phyloP scores from a whole-genome alignment of 2,329 filamentous ascomycete genomes.

The Phyllosticta ampelicida region DNA sequence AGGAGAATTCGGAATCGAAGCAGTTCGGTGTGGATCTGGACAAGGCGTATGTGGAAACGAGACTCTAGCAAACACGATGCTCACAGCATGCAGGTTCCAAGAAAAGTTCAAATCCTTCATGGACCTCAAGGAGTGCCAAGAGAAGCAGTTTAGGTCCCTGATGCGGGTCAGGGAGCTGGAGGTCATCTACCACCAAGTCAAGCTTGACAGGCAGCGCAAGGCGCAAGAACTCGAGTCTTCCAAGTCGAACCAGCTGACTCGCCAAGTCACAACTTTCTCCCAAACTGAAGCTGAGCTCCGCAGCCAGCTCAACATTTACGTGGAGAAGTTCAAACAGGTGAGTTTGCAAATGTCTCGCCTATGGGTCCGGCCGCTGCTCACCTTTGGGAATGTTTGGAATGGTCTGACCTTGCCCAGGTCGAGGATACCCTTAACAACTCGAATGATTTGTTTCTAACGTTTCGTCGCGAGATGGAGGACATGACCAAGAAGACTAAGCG shows the following conservation, averaged over 20 bases:
- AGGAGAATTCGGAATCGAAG: conserved; percentile 58
- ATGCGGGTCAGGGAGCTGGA: conserved; percentile 93
- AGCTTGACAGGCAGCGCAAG: conserved; percentile 83
- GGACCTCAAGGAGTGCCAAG: conserved; percentile 92
- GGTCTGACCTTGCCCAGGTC: conserved; percentile 52
- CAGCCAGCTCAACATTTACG: conserved; percentile 94
- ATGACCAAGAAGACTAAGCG: conserved; percentile 99
- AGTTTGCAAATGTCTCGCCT: conserved; percentile 13
- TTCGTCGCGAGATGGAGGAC: conserved; percentile 98
- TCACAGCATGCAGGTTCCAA: conserved; percentile 32
- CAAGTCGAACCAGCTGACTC: conserved; percentile 74
- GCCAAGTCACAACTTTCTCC: conserved; percentile 88
- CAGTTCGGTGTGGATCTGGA: conserved; percentile 81
- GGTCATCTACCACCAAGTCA: conserved; percentile 81
- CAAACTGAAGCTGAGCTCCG: conserved; percentile 91
- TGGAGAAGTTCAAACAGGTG: conserved; percentile 99
- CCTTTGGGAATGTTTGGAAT: conserved; percentile 15
- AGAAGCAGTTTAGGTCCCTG: conserved; percentile 84
- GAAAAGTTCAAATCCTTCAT: conserved; percentile 92
- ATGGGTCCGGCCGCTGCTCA: conserved; percentile 8
- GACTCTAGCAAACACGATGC: background rate
- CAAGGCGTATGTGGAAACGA: conserved; percentile 55
- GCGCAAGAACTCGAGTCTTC: conserved; percentile 69
- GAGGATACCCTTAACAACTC: conserved; percentile 98
- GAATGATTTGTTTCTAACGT: conserved; percentile 93